Conservation (phyloP, 768 basidiomycete species). For the Termitomyces sp. region DNA sequence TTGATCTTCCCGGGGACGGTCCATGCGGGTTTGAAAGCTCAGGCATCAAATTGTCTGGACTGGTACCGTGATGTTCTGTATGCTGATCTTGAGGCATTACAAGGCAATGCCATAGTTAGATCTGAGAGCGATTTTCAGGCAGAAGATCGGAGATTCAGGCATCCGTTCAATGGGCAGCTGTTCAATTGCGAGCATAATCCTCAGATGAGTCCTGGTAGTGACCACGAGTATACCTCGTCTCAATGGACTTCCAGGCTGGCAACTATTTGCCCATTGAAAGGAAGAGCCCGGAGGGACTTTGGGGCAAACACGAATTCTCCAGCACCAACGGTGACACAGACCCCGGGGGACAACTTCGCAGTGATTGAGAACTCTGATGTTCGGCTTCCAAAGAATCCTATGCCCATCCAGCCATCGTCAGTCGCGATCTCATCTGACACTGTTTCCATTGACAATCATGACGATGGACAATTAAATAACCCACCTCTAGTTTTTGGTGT, state of each 20-base stretch:
- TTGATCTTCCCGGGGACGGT: constrained; percentile 35
- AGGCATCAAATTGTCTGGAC: constrained; percentile 48
- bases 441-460: not conserved
- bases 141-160: not conserved
- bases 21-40: constrained; percentile 42
- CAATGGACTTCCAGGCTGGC: not conserved
- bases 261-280: not conserved
- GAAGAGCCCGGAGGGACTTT: not conserved
- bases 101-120: not conserved
- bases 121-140: not conserved
- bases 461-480: not conserved
- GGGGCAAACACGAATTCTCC: not conserved
- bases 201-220: no score
- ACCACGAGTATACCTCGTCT: not conserved
- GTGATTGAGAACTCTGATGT: no score
- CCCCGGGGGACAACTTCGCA: no score
- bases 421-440: not conserved
- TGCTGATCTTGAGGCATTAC: not conserved
- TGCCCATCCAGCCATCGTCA: not conserved
- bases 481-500: not conserved
- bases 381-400: not conserved
- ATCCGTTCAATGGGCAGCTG: no score
- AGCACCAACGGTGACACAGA: not conserved
- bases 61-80: constrained; percentile 36
- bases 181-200: no score